These are phyloP conservation scores for Fusarium duplospermum DNA, from an alignment of 2,329 filamentous ascomycete genomes.

Conservation along the genomic window DNA sequence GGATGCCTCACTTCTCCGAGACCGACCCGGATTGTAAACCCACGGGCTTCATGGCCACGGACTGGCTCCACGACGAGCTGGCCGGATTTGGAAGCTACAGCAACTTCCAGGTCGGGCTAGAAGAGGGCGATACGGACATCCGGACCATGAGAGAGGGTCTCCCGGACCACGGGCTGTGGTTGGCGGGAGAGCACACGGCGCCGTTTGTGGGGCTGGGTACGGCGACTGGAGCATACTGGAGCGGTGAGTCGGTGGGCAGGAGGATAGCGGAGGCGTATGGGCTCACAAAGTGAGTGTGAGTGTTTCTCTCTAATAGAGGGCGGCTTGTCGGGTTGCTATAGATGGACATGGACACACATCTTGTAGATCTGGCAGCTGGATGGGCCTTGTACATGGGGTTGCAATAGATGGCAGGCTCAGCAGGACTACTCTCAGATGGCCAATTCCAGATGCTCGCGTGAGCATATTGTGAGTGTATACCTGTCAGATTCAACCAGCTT, in stretches of 20 bases:
- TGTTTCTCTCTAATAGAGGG: constrained; percentile 1
- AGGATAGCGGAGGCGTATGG: constrained; percentile 70
- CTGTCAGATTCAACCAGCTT: constrained; percentile 9
- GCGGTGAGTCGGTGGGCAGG: constrained; percentile 80
- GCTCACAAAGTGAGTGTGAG: constrained; percentile 32
- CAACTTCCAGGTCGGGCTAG: constrained; percentile 84
- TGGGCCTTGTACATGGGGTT: neutral
- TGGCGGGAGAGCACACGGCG: constrained; percentile 91
- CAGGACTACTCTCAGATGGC: constrained; percentile 2
- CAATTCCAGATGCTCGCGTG: constrained; percentile 28
- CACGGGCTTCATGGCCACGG: constrained; percentile 72
- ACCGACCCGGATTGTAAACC: constrained; percentile 70
- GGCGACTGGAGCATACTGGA: constrained; percentile 92
- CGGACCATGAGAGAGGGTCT: constrained; percentile 71
- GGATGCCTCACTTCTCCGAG: constrained; percentile 74
- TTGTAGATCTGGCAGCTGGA: constrained; percentile 1
- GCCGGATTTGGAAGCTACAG: constrained; percentile 86
- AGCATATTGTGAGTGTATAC: constrained; percentile 18
- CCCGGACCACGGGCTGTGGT: constrained; percentile 78
- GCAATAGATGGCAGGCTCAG: constrained; percentile 3
- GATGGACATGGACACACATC: neutral
- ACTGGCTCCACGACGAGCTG: constrained; percentile 82
- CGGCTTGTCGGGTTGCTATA: neutral
- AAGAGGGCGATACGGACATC: constrained; percentile 78
- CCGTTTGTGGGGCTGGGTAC: constrained; percentile 92